Evolutionary conservation across 2,329 filamentous ascomycete species (phyloP).

Genomic region (Xylariomycetidae sp.): DNA sequence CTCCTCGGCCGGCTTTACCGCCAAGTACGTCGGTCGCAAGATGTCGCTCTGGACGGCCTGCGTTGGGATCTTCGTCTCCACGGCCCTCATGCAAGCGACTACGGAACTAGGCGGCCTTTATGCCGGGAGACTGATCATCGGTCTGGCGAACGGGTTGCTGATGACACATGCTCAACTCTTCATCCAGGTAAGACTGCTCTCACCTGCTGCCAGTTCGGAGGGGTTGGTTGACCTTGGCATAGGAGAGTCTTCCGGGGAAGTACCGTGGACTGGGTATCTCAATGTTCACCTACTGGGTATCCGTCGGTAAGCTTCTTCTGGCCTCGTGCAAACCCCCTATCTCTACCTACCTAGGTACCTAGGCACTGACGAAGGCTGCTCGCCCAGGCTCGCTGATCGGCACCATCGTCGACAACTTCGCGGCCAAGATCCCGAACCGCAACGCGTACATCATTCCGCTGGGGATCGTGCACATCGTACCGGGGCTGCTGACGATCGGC

Average conservation of each 20-base stretch:
- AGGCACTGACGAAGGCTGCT: too few relatives aligned
- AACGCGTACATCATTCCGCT: slow-evolving; percentile 23
- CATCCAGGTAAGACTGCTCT: slow-evolving; percentile 12
- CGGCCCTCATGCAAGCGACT: slow-evolving; percentile 46
- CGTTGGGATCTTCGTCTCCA: slow-evolving; percentile 32
- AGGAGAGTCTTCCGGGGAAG: slow-evolving; percentile 40
- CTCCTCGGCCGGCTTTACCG: slow-evolving; percentile 33
- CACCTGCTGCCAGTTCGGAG: not conserved
- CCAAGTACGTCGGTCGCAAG: slow-evolving; percentile 29
- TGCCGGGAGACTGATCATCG: slow-evolving; percentile 41
- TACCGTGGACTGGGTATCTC: slow-evolving; percentile 42
- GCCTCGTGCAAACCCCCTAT: slow-evolving; percentile 3
- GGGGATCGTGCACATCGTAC: slow-evolving; percentile 27
- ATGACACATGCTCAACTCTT: slow-evolving; percentile 33
- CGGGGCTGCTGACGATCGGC: slow-evolving; percentile 28
- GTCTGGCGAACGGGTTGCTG: slow-evolving; percentile 32
- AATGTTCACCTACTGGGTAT: slow-evolving; percentile 41
- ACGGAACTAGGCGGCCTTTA: slow-evolving; percentile 41
- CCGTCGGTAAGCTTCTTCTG: slow-evolving; percentile 34
- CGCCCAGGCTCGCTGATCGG: slow-evolving; percentile 42
- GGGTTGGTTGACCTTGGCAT: slow-evolving; percentile 8
- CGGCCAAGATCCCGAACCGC: slow-evolving; percentile 16
- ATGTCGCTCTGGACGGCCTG: slow-evolving; percentile 34
- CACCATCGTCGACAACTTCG: slow-evolving; percentile 45
- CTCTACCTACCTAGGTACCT: slow-evolving; percentile 16